Conservation (phyloP, 192 early-diverging fungal genomes). For the Coemansia umbellata region DNA sequence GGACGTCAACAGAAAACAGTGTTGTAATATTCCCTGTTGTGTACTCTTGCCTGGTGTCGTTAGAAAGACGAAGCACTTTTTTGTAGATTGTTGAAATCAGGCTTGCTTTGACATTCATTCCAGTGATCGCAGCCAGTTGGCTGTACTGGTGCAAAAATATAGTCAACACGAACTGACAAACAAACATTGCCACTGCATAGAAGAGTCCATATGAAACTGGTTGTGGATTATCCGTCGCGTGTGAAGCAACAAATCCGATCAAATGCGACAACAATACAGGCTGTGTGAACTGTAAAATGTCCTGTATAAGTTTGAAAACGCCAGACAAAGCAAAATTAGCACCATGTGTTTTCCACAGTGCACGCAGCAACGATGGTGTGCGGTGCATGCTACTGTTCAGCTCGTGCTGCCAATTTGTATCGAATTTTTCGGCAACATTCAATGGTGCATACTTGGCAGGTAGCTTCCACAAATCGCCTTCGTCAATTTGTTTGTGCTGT, state of each 20-base stretch:
- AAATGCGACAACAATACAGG: constrained; percentile 73
- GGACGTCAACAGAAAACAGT: constrained; percentile 65
- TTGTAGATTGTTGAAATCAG: constrained; percentile 79
- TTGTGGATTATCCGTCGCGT: constrained; percentile 46
- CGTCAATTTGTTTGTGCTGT: constrained; percentile 61
- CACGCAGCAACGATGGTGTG: constrained; percentile 65
- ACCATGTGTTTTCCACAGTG: constrained; percentile 59
- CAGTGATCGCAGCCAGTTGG: constrained; percentile 64
- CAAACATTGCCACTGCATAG: constrained; percentile 78
- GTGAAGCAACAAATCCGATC: constrained; percentile 54
- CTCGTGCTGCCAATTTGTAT: constrained; percentile 66
- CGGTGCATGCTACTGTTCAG: constrained; percentile 5
- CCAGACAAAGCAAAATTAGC: constrained; percentile 66
- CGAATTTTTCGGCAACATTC: constrained; percentile 61
- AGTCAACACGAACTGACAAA: constrained; percentile 70
- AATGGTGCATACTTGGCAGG: constrained; percentile 56
- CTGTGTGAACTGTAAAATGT: constrained; percentile 73
- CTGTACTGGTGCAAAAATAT: constrained; percentile 78
- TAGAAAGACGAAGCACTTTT: constrained; percentile 80
- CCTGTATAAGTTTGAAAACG: constrained; percentile 74
- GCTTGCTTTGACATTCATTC: constrained; percentile 68
- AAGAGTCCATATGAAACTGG: constrained; percentile 71
- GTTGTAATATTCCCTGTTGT: constrained; percentile 77
- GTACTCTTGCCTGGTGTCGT: constrained; percentile 71
- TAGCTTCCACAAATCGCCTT: constrained; percentile 74